phyloP scores from a whole-genome alignment of 169 alveolate genomes.

The Plasmodium inui region DNA sequence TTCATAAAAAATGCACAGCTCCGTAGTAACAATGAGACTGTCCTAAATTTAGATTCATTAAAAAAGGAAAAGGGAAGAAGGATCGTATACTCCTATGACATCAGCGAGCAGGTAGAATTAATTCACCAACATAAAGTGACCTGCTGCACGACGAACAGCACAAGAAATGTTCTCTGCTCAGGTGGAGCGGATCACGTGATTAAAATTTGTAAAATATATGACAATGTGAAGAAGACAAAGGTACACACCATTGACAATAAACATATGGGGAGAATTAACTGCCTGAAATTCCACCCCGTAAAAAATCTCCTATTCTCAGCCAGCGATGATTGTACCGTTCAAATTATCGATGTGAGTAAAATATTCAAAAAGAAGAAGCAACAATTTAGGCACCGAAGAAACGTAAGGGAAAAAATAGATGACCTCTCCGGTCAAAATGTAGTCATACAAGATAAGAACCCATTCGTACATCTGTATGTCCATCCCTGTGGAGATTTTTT shows the following conservation, averaged over 20 bases:
- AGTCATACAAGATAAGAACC: slow-evolving; percentile 46
- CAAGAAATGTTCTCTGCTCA: slow-evolving; percentile 81
- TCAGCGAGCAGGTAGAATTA: slow-evolving; percentile 41
- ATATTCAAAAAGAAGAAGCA: slow-evolving; percentile 25
- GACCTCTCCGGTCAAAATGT: slow-evolving; percentile 10
- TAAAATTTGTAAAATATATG: slow-evolving; percentile 52
- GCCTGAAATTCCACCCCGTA: slow-evolving; percentile 43
- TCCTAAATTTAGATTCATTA: slow-evolving; percentile 30
- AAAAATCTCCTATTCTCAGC: slow-evolving; percentile 67
- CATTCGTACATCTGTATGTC: slow-evolving; percentile 74
- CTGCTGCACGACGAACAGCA: slow-evolving; percentile 37
- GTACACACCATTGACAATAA: slow-evolving; percentile 14
- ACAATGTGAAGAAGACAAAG: slow-evolving; percentile 38
- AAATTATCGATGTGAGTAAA: slow-evolving; percentile 52
- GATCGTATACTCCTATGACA: slow-evolving; percentile 22
- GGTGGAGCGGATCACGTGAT: slow-evolving; percentile 82
- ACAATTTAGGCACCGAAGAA: neutral
- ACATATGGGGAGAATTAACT: slow-evolving; percentile 40
- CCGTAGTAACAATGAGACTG: neutral
- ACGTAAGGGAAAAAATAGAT: slow-evolving; percentile 4
- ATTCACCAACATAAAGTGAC: slow-evolving; percentile 49
- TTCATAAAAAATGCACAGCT: neutral
- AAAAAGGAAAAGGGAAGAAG: slow-evolving; percentile 10
- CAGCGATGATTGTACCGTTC: slow-evolving; percentile 55
- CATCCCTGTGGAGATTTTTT: slow-evolving; percentile 88